These are phyloP conservation scores for Elongisporangium senticosum DNA, from an alignment of 352 stramenopile genomes.

Conservation along the genomic window DNA sequence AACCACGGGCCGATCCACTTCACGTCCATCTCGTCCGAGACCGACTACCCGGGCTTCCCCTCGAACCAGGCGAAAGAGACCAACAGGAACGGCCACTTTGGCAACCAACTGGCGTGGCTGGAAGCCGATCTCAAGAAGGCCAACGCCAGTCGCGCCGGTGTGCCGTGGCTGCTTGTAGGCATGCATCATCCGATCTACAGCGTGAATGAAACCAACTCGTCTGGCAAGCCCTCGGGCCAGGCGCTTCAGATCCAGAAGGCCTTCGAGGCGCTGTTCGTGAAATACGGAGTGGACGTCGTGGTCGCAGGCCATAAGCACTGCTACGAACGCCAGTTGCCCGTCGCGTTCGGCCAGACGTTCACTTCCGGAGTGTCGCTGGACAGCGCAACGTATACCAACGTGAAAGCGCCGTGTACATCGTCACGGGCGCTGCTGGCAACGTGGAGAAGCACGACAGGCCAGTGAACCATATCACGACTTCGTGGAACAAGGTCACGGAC, in stretches of 20 bases:
- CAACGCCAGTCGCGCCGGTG: slow-evolving; percentile 29
- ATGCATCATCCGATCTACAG: slow-evolving; percentile 75
- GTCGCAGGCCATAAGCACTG: slow-evolving; percentile 31
- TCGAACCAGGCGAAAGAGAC: slow-evolving; percentile 32
- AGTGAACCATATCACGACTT: slow-evolving; percentile 5
- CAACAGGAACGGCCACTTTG: slow-evolving; percentile 36
- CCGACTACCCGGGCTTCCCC: slow-evolving; percentile 36
- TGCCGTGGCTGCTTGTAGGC: slow-evolving; percentile 47
- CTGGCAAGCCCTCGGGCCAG: slow-evolving; percentile 20
- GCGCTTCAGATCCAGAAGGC: slow-evolving; percentile 29
- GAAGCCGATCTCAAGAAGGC: slow-evolving; percentile 43
- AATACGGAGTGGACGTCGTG: slow-evolving; percentile 38
- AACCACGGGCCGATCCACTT: slow-evolving; percentile 80
- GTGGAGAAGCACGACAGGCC: not conserved
- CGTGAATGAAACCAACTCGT: slow-evolving; percentile 10
- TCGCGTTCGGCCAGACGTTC: slow-evolving; percentile 13
- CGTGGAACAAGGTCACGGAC: slow-evolving; percentile 24
- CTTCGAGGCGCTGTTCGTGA: slow-evolving; percentile 42
- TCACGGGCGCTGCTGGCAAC: slow-evolving; percentile 25
- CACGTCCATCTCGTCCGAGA: slow-evolving; percentile 80
- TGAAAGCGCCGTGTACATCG: slow-evolving; percentile 29
- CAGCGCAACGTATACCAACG: slow-evolving; percentile 23
- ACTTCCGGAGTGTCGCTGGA: slow-evolving; percentile 23
- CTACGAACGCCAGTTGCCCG: slow-evolving; percentile 27
- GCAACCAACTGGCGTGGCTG: slow-evolving; percentile 46